phyloP scores from a whole-genome alignment of 352 stramenopile genomes.

The Globisporangium nunn region DNA sequence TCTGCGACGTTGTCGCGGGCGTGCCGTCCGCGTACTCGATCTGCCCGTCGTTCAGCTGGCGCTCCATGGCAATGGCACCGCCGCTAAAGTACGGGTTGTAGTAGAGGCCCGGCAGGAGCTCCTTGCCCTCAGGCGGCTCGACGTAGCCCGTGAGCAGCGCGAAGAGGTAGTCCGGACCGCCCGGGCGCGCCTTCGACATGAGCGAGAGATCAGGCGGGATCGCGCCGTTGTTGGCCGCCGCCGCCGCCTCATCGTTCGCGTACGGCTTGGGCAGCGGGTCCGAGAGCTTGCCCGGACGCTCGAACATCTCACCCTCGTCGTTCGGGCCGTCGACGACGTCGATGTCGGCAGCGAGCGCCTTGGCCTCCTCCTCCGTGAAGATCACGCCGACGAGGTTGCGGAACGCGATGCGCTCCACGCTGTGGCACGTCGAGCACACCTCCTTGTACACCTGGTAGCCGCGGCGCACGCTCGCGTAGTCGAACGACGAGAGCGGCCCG shows the following conservation, averaged over 20 bases:
- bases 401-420: slow-evolving; percentile 95
- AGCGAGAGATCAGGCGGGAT: slow-evolving; percentile 97
- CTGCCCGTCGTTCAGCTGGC: slow-evolving; percentile 95
- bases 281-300: slow-evolving; percentile 95
- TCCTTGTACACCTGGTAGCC: slow-evolving; percentile 99
- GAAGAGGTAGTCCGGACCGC: slow-evolving; percentile 96
- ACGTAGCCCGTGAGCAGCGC: slow-evolving; percentile 96
- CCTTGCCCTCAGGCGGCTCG: slow-evolving; percentile 89
- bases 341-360: slow-evolving; percentile 90
- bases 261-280: slow-evolving; percentile 95
- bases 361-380: slow-evolving; percentile 91
- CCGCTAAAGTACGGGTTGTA: slow-evolving; percentile 99
- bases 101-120: slow-evolving; percentile 85
- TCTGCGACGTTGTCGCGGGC: slow-evolving; percentile 95
- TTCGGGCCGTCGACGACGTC: slow-evolving; percentile 97
- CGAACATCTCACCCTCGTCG: slow-evolving; percentile 98
- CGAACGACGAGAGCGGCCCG: slow-evolving; percentile 80
- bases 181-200: slow-evolving; percentile 96
- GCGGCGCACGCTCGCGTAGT: slow-evolving; percentile 92
- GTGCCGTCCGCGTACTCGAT: slow-evolving; percentile 98
- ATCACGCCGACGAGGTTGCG: slow-evolving; percentile 97
- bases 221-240: slow-evolving; percentile 95
- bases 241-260: slow-evolving; percentile 95
- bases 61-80: slow-evolving; percentile 97
- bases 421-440: slow-evolving; percentile 97